phyloP scores from a whole-genome alignment of 306 rosid genomes.

The Casuarina equisetifolia region DNA sequence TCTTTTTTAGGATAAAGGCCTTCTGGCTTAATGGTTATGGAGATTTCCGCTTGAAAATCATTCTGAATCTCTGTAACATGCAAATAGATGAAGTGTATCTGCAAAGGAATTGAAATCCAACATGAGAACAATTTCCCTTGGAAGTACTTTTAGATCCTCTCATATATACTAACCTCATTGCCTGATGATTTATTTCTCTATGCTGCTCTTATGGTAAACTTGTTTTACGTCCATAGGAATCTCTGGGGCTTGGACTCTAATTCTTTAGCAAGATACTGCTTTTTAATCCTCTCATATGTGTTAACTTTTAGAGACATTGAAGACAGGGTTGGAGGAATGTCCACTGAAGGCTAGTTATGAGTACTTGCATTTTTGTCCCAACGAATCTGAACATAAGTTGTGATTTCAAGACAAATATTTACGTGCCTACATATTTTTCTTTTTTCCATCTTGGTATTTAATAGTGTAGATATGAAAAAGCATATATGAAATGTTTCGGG shows the following conservation, averaged over 20 bases:
- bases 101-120: neutral
- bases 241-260: too few species aligned
- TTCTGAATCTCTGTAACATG: neutral
- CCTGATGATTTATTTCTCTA: slow-evolving; percentile 3
- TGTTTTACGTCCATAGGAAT: neutral
- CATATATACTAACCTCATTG: neutral
- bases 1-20: neutral
- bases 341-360: neutral
- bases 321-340: neutral
- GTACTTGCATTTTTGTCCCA: too few species aligned
- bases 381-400: too few species aligned
- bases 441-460: too few species aligned
- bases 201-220: neutral
- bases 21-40: neutral
- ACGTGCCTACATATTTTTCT: too few species aligned
- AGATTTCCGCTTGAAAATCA: neutral
- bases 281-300: neutral
- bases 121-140: neutral
- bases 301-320: neutral
- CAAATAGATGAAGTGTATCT: neutral
- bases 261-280: too few species aligned
- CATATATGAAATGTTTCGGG: too few species aligned
- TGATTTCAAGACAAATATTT: too few species aligned
- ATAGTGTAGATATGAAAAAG: too few species aligned
- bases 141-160: neutral